Evolutionary conservation across 208 protist species (phyloP).

Genomic region (Trypanosoma caninum): DNA sequence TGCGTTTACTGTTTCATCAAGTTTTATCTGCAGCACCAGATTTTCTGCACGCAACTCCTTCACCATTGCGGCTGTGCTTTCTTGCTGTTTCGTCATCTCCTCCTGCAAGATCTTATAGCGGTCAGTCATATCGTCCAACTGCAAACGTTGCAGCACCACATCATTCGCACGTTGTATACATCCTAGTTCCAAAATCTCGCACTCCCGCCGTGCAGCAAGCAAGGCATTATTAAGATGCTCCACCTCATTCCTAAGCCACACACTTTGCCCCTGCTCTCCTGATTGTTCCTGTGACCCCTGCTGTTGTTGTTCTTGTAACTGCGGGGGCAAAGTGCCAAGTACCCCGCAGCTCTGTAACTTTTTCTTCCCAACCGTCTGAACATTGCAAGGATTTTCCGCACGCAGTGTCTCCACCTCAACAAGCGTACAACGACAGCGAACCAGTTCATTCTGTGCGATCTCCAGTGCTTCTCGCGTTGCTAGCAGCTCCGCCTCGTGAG

Average conservation of each 20-base stretch:
- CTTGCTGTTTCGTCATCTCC: constrained; percentile 32
- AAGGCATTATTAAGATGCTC: constrained; percentile 35
- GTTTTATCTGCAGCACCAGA: constrained; percentile 31
- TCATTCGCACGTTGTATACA: background rate
- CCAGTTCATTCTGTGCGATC: constrained; percentile 48
- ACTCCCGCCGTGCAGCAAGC: constrained; percentile 20
- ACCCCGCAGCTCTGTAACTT: constrained; percentile 21
- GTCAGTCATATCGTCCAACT: constrained; percentile 12
- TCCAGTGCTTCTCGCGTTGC: constrained; percentile 26
- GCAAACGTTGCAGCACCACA: background rate
- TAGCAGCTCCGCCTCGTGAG: constrained; percentile 41
- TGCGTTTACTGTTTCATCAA: constrained; percentile 39
- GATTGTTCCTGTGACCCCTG: constrained; percentile 35
- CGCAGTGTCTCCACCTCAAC: constrained; percentile 42
- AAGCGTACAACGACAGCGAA: constrained; percentile 38
- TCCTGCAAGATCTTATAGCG: constrained; percentile 23
- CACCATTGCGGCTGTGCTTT: constrained; percentile 29
- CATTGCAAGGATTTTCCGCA: constrained; percentile 29
- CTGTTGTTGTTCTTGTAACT: constrained; percentile 28
- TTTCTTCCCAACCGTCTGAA: constrained; percentile 26
- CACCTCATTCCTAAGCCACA: constrained; percentile 43
- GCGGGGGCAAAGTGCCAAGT: constrained; percentile 7
- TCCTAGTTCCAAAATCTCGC: constrained; percentile 15
- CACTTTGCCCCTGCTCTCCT: constrained; percentile 40
- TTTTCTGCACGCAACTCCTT: constrained; percentile 44